These are phyloP conservation scores for Rhodosporidiobolus sp. DNA, from an alignment of 768 basidiomycete species.

Conservation along the genomic window DNA sequence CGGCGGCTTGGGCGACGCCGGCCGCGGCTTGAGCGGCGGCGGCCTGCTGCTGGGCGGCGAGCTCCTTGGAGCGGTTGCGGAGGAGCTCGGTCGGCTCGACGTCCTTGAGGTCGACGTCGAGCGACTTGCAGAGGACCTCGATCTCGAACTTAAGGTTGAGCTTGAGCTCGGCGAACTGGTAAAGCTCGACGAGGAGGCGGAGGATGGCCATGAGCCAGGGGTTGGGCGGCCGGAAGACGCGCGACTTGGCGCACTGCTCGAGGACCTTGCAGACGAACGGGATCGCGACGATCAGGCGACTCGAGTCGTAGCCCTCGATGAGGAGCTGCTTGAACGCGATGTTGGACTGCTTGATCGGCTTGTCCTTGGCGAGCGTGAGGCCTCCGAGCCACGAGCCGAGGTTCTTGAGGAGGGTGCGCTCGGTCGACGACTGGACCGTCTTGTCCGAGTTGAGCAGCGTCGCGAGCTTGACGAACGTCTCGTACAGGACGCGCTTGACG, in stretches of 20 bases:
- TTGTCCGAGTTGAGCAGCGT: constrained; percentile 84
- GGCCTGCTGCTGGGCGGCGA: constrained; percentile 50
- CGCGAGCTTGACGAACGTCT: constrained; percentile 85
- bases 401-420: constrained; percentile 85
- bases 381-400: constrained; percentile 91
- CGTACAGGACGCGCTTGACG: constrained; percentile 78
- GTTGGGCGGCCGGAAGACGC: constrained; percentile 91
- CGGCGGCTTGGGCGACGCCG: constrained; percentile 7
- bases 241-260: constrained; percentile 82
- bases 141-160: constrained; percentile 98
- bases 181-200: constrained; percentile 87
- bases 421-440: constrained; percentile 76
- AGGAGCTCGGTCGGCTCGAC: constrained; percentile 80
- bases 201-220: constrained; percentile 98
- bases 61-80: constrained; percentile 61
- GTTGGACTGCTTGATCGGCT: constrained; percentile 87
- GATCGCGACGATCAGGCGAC: constrained; percentile 86
- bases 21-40: constrained; percentile 27
- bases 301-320: constrained; percentile 88
- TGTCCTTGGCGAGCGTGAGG: constrained; percentile 86
- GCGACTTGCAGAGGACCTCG: constrained; percentile 87
- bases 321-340: constrained; percentile 97
- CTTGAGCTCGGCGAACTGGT: constrained; percentile 92
- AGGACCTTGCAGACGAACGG: constrained; percentile 98
- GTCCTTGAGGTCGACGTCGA: constrained; percentile 79